Evolutionary conservation across 768 basidiomycete species (phyloP), one percentile per base, ranked within the genome.

Genomic region (Auriscalpium vulgare): DNA sequence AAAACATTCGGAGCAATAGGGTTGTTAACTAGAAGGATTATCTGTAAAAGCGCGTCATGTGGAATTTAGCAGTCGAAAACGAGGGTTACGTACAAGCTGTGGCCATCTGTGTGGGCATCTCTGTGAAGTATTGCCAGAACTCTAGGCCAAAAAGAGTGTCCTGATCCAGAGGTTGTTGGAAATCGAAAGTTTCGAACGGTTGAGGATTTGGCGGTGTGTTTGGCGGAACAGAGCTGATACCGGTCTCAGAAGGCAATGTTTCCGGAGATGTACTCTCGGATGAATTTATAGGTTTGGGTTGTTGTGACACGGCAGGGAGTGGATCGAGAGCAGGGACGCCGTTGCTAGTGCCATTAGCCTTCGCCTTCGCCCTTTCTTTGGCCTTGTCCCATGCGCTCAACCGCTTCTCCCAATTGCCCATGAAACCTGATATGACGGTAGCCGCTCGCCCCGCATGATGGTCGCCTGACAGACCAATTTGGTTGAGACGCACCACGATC

Each of bases 401-500:
- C n/a, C 36, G 40, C 37, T 59, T 50, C 34, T 59, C 21, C 58
- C 60, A 62, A 8, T 34, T 45, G 44, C 59, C 58, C 17, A 62
- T 10, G 37, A 62, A 62, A 9, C 50, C 38, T 7, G 55, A 53
- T 21, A 62, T 51, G 10, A 60, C 55, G 6, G 19, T 47, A 21
- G 59, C 59, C 16, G 55, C 54, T 17, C 59, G 56, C 16, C 55
- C 60, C 34, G 60, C 58, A n/a, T 54, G 60, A 40, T 62, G 59
- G 43, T 62, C 59, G 10, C 46, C 8, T 7, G 46, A 59, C 40
- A 56, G 50, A 14, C 55, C 49, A 17, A 62, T 53, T 16, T 46
- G 48, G 2, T n/a, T 43, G 16, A 62, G 55, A 37, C 51, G 49
- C 34, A 54, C 51, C 10, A 56, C 35, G 13, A 47, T 60, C 37